Evolutionary conservation across 257 asterid genomes (phyloP).

Genomic region (Nicotiana knightiana): DNA sequence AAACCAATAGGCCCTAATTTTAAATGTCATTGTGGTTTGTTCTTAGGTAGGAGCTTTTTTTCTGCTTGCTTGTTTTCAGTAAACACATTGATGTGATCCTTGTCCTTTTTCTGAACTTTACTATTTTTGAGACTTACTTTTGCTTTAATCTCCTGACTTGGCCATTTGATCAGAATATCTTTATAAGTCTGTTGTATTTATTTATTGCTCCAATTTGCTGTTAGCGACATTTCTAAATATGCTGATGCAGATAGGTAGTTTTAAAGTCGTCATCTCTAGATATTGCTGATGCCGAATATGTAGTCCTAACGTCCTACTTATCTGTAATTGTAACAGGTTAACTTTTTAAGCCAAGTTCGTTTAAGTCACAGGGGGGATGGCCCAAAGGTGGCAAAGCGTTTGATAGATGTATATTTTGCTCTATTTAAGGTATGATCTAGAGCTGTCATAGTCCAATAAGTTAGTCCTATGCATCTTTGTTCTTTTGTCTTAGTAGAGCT

Average conservation of each 20-base stretch:
- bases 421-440: conserved; percentile 68
- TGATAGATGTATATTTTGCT: conserved; percentile 90
- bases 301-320: not conserved
- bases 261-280: not conserved
- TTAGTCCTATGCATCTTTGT: not conserved
- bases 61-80: no score
- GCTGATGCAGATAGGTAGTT: not conserved
- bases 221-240: not conserved
- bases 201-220: not conserved
- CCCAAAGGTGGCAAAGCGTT: conserved; percentile 81
- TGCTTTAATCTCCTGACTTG: not conserved
- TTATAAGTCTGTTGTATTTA: not conserved
- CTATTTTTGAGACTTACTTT: not conserved
- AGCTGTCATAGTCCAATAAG: not conserved
- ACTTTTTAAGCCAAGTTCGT: conserved; percentile 78
- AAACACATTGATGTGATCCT: not conserved
- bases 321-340: conserved; percentile 49
- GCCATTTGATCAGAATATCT: not conserved
- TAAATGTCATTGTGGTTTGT: no score
- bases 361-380: conserved; percentile 91
- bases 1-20: no score
- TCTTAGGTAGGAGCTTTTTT: no score
- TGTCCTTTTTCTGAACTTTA: not conserved
- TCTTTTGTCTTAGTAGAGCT: not conserved
- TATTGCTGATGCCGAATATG: not conserved